Evolutionary conservation across 2,329 filamentous ascomycete genomes (phyloP), one percentile per base, ranked within the genome.

Genomic region (Cryoendolithus antarcticus): DNA sequence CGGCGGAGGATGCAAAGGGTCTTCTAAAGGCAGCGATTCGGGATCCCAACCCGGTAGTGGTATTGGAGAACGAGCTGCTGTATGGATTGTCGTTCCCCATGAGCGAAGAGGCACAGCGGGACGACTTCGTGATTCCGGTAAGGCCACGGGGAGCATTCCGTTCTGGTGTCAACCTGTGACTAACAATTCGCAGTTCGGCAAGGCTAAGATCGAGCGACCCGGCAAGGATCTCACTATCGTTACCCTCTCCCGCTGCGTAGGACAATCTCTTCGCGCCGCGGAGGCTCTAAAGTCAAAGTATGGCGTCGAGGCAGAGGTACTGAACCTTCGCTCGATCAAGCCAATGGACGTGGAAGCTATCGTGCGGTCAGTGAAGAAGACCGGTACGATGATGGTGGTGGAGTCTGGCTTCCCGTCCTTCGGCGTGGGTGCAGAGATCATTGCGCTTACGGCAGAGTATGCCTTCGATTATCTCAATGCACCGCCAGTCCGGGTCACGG

Each of bases 341-440:
- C 91, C 91, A 32, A 75, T 98, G 50, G 91, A 98, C 58, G 74
- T 98, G 44, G 88, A 96, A 66, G 75, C 86, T 50, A 96, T 98
- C 57, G 73, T 96, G 65, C 86, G 93, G 64, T 95, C 88, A 9
- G 80, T 98, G 62, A 96, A 98, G 83, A 98, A 98, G 81, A 98
- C 91, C 11, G 82, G 84, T 62, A 83, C 82, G 58, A 77, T 98
- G 47, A 74, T 98, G 63, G 79, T 78, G 32, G 86, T 98, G 52
- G 89, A 96, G 69, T 95, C 86, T 41, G 91, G 89, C 49, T 98
- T 88, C 77, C 91, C 91, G 47, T 84, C 85, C 57, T 98, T 88
- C 60, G 91, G 91, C 62, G 86, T 98, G 52, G 76, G 80, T 43
- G 76, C 89, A 42, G 91, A 98, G 70, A 86, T 98, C 55, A 76